phyloP scores from a whole-genome alignment of 352 stramenopile genomes.

The Globisporangium acanthophoron region DNA sequence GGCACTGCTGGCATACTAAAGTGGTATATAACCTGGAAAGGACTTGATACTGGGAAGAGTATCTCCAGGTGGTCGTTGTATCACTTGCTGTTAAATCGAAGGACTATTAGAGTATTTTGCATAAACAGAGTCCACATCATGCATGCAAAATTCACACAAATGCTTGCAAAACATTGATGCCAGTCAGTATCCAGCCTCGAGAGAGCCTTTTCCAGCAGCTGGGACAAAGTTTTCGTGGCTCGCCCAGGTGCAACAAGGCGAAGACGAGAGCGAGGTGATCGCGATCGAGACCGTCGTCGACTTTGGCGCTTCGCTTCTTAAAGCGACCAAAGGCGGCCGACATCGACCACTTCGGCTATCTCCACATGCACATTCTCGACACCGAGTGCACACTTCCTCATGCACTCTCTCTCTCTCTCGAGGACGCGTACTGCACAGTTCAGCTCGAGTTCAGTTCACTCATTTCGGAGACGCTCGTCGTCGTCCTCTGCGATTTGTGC shows the following conservation, averaged over 20 bases:
- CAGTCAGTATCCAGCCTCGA: not conserved
- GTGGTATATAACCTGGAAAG: not conserved
- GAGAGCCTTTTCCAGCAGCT: conserved; percentile 5
- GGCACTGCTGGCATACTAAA: not conserved
- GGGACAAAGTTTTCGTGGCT: conserved; percentile 3
- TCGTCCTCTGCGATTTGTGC: not conserved
- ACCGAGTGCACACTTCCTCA: too few relatives aligned
- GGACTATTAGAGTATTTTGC: not conserved
- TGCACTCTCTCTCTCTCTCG: too few relatives aligned
- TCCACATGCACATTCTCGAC: too few relatives aligned
- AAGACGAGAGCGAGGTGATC: not conserved
- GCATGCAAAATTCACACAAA: not conserved
- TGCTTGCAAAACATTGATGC: not conserved
- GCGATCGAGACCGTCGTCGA: not conserved
- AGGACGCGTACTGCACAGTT: too few relatives aligned
- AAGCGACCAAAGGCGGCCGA: not conserved
- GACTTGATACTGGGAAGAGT: not conserved
- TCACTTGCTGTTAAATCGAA: not conserved
- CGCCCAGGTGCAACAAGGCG: not conserved
- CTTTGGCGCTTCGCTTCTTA: too few relatives aligned
- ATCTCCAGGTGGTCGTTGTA: not conserved
- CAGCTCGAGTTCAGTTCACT: not conserved
- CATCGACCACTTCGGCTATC: not conserved
- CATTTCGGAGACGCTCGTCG: not conserved
- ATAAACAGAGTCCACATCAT: not conserved